A percentile compares a stretch with the other conserved stretches of the same genome.
Conservation (phyloP, 2,329 filamentous ascomycete species). For the Elsinoe australis region DNA sequence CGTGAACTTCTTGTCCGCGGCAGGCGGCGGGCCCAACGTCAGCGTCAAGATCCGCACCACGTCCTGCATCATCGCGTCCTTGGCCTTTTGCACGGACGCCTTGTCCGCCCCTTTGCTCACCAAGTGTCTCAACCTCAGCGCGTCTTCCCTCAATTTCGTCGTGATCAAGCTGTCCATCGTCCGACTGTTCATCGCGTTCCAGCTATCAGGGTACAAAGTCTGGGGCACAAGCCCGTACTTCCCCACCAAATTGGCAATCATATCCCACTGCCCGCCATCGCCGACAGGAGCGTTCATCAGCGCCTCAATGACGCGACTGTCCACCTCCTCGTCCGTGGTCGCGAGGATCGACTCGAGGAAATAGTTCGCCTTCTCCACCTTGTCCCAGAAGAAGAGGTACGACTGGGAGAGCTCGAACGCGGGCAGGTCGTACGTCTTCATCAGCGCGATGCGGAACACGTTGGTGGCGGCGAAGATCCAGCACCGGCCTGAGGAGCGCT, state of each 20-base stretch:
- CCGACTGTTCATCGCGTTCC: slow-evolving; percentile 64
- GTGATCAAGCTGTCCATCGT: slow-evolving; percentile 68
- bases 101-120: slow-evolving; percentile 33
- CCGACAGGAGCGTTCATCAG: slow-evolving; percentile 61
- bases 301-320: slow-evolving; percentile 63
- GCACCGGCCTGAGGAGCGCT: slow-evolving; percentile 72
- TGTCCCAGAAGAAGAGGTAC: slow-evolving; percentile 90
- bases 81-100: slow-evolving; percentile 44
- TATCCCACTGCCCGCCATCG: slow-evolving; percentile 86
- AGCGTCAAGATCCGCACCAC: slow-evolving; percentile 76
- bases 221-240: slow-evolving; percentile 84
- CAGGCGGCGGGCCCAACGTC: slow-evolving; percentile 71
- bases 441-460: slow-evolving; percentile 79
- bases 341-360: slow-evolving; percentile 79
- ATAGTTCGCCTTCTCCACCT: slow-evolving; percentile 84
- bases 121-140: slow-evolving; percentile 60
- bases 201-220: slow-evolving; percentile 70
- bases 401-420: slow-evolving; percentile 79
- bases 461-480: slow-evolving; percentile 93
- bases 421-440: slow-evolving; percentile 71
- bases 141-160: slow-evolving; percentile 80
- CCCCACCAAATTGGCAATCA: slow-evolving; percentile 75
- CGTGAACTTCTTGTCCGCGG: slow-evolving; percentile 58
- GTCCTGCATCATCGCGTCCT: slow-evolving; percentile 69
- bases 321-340: slow-evolving; percentile 62